Evolutionary conservation across 2,329 filamentous ascomycete genomes (phyloP).

Genomic region (Monosporascus sp.): DNA sequence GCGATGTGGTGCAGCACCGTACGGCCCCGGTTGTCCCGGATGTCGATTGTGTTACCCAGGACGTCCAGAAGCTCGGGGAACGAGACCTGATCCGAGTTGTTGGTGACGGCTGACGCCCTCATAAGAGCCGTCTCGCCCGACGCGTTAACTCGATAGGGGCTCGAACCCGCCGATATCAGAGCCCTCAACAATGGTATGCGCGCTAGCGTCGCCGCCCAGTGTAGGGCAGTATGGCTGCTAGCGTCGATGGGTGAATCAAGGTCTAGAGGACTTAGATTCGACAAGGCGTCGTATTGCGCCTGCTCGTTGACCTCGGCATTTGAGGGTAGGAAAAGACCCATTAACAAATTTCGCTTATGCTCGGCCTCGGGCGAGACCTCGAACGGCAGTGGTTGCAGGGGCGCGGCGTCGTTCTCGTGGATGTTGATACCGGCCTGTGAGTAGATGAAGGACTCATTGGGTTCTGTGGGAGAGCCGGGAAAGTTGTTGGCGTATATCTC

Average conservation of each 20-base stretch:
- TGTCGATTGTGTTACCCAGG: conserved; percentile 82
- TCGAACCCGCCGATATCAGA: conserved; percentile 78
- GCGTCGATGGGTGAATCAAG: conserved; percentile 90
- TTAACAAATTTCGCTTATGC: conserved; percentile 73
- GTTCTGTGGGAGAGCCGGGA: conserved; percentile 72
- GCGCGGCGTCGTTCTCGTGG: conserved; percentile 50
- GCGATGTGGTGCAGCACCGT: conserved; percentile 96
- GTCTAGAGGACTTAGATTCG: conserved; percentile 70
- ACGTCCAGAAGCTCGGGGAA: conserved; percentile 90
- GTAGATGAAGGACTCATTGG: conserved; percentile 74
- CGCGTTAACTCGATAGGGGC: conserved; percentile 80
- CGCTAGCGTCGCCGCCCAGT: conserved; percentile 93
- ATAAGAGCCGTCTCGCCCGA: conserved; percentile 90
- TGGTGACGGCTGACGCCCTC: conserved; percentile 87
- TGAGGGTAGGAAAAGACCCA: conserved; percentile 77
- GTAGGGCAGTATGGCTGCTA: conserved; percentile 82
- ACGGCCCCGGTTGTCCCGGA: conserved; percentile 80
- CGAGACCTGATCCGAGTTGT: conserved; percentile 84
- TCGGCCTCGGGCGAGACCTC: conserved; percentile 62
- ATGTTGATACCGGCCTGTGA: conserved; percentile 43
- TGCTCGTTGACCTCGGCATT: conserved; percentile 59
- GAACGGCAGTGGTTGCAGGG: conserved; percentile 60
- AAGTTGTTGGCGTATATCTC: conserved; percentile 45
- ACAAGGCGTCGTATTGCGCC: conserved; percentile 70
- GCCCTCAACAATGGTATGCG: conserved; percentile 77